Conservation (phyloP, 2,329 filamentous ascomycete species). For the Ophiocordyceps camponoti-leonardi region DNA sequence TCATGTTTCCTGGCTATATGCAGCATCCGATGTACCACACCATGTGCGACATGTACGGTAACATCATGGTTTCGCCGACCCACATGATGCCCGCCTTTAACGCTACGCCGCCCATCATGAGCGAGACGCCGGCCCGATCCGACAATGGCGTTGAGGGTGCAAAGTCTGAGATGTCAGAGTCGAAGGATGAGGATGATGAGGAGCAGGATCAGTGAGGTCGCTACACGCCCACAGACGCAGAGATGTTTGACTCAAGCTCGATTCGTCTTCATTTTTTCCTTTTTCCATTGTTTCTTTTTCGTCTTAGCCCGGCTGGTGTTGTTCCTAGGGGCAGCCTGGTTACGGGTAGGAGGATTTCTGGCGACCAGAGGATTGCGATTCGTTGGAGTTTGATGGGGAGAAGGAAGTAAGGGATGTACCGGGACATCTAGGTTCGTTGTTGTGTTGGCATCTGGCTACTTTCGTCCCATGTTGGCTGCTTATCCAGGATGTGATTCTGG, state of each 20-base stretch:
- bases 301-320: neutral
- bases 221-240: neutral
- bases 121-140: neutral
- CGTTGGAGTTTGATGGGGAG: constrained; percentile 1
- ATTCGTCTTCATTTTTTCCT: neutral
- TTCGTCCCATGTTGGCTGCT: constrained; percentile 1
- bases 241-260: neutral
- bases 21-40: constrained; percentile 5
- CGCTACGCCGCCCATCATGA: neutral
- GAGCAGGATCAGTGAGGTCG: neutral
- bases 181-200: neutral
- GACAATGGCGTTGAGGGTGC: neutral
- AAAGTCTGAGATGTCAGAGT: neutral
- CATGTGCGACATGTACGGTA: constrained; percentile 7
- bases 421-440: neutral
- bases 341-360: neutral
- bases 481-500: constrained; percentile 1
- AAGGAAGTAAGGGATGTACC: neutral
- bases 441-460: constrained; percentile 2
- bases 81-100: constrained; percentile 7
- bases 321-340: neutral
- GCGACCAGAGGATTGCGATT: neutral
- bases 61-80: constrained; percentile 6
- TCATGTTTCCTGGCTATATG: constrained; percentile 9
- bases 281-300: neutral